Evolutionary conservation across 2,329 filamentous ascomycete genomes (phyloP).

Genomic region (Stachybotrys echinatus): DNA sequence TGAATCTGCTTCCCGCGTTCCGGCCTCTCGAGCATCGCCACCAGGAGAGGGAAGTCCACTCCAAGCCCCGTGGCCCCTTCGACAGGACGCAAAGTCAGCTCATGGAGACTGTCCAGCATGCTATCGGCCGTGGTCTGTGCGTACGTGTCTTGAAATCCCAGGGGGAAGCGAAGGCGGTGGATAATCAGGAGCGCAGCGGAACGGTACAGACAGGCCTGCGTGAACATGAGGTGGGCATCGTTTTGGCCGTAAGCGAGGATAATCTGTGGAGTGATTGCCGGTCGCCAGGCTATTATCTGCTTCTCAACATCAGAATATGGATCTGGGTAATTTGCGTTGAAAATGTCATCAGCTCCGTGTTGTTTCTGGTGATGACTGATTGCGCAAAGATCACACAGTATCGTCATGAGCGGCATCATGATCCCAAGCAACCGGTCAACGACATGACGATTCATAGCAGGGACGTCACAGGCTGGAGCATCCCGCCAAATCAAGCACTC

Average conservation of each 20-base stretch:
- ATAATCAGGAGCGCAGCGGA: slow-evolving; percentile 8
- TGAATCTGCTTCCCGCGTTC: slow-evolving; percentile 2
- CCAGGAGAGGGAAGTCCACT: slow-evolving; percentile 8
- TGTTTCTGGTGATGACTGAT: slow-evolving; percentile 4
- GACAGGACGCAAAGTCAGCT: slow-evolving; percentile 1
- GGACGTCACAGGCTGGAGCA: slow-evolving; percentile 4
- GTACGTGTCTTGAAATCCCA: slow-evolving; percentile 6
- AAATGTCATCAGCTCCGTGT: not conserved
- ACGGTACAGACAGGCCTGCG: slow-evolving; percentile 9
- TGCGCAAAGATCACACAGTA: slow-evolving; percentile 9
- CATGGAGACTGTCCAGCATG: slow-evolving; percentile 6
- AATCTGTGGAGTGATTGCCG: slow-evolving; percentile 1
- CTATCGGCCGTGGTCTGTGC: slow-evolving; percentile 2
- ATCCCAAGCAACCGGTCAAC: slow-evolving; percentile 9
- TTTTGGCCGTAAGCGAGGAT: not conserved
- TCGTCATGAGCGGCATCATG: slow-evolving; percentile 4
- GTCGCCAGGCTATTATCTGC: slow-evolving; percentile 5
- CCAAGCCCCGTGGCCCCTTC: slow-evolving; percentile 5
- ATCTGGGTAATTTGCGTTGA: not conserved
- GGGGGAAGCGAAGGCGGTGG: slow-evolving; percentile 9
- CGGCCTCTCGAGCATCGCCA: slow-evolving; percentile 9
- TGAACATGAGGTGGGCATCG: slow-evolving; percentile 6
- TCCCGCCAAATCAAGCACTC: slow-evolving; percentile 9
- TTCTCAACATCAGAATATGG: slow-evolving; percentile 6
- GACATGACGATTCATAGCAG: not conserved